phyloP scores from a whole-genome alignment of 306 rosid genomes.

The Amphicarpaea edgeworthii region DNA sequence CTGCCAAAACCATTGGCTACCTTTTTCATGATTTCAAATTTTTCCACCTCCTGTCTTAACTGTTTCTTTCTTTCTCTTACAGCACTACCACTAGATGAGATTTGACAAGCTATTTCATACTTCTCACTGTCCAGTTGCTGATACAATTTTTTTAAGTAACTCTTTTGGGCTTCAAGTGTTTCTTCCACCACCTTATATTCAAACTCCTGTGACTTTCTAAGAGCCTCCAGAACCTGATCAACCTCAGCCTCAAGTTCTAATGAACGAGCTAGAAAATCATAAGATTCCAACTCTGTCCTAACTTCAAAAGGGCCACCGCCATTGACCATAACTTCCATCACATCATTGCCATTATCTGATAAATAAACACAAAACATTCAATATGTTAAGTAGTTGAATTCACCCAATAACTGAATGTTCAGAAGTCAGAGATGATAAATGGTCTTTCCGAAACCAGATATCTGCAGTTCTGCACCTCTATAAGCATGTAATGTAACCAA shows the following conservation, averaged over 20 bases:
- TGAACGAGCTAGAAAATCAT: slow-evolving; percentile 45
- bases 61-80: slow-evolving; percentile 70
- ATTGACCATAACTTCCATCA: slow-evolving; percentile 40
- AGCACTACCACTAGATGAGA: slow-evolving; percentile 45
- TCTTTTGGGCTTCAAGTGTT: slow-evolving; percentile 61
- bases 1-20: slow-evolving; percentile 72
- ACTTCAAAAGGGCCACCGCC: slow-evolving; percentile 43
- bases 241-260: slow-evolving; percentile 61
- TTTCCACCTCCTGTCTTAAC: slow-evolving; percentile 57
- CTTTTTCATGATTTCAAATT: slow-evolving; percentile 64
- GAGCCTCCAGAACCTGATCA: slow-evolving; percentile 60
- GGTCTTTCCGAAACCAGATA: slow-evolving; percentile 14
- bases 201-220: slow-evolving; percentile 69
- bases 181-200: slow-evolving; percentile 74
- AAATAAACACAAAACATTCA: slow-evolving; percentile 38
- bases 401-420: slow-evolving; percentile 10
- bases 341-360: slow-evolving; percentile 40
- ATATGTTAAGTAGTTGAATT: slow-evolving; percentile 26
- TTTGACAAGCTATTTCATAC: slow-evolving; percentile 53
- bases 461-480: neutral
- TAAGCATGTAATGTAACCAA: slow-evolving; percentile 29
- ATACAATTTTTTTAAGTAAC: slow-evolving; percentile 59
- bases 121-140: slow-evolving; percentile 69
- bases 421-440: neutral
- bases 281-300: slow-evolving; percentile 37